Percentiles rank a stretch among this genome's conserved stretches.
phyloP scores from a whole-genome alignment of 148 eudicot genomes.

The Fallopia convolvulus region DNA sequence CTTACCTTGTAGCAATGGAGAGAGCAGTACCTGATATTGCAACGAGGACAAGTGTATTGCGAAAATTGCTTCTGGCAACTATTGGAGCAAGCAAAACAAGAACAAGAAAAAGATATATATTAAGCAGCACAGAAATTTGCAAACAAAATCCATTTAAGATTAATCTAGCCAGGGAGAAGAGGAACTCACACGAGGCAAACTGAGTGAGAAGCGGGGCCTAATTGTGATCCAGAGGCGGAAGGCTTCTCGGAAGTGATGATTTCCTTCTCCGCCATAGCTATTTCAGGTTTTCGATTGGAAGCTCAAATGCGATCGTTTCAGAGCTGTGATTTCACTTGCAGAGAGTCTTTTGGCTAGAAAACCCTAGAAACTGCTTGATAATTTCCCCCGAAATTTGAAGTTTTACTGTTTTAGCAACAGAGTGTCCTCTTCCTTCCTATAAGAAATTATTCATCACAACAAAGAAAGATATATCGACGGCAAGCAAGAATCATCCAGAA shows the following conservation, averaged over 20 bases:
- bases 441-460: neutral
- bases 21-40: constrained; percentile 86
- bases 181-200: constrained; percentile 12
- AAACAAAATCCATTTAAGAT: neutral
- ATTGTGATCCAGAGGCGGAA: neutral
- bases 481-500: neutral
- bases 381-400: neutral
- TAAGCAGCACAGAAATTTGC: neutral
- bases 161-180: neutral
- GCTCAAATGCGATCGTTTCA: neutral
- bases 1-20: constrained; percentile 92
- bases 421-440: neutral
- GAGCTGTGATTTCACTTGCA: neutral
- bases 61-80: constrained; percentile 94
- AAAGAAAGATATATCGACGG: neutral
- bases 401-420: neutral
- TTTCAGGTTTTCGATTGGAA: neutral
- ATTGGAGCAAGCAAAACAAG: neutral
- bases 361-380: neutral
- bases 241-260: constrained; percentile 8
- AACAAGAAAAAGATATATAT: neutral
- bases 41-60: constrained; percentile 86
- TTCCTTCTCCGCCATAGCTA: constrained; percentile 6
- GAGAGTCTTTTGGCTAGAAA: neutral
- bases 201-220: constrained; percentile 10